Percentiles rank a stretch among this genome's conserved stretches.
Evolutionary conservation across 1,139 yeast genomes (phyloP).

Genomic region (Suhomyces wounanorum): DNA sequence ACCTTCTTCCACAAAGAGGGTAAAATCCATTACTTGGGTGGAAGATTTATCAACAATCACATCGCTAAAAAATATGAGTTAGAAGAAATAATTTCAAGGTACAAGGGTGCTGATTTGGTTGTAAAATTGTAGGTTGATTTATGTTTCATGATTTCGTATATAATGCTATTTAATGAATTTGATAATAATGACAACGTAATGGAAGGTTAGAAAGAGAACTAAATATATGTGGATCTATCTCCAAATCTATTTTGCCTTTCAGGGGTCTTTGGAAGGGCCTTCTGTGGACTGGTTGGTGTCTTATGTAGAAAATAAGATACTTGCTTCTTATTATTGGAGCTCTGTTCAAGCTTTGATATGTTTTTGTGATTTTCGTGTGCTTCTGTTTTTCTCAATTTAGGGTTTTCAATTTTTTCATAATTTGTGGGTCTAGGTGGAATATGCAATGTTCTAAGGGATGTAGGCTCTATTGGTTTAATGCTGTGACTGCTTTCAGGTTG

Average conservation of each 20-base stretch:
- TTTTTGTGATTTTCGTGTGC: background rate
- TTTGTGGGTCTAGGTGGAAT: background rate
- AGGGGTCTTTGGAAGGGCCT: conserved; percentile 10
- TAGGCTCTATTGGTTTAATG: background rate
- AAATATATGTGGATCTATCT: conserved; percentile 1
- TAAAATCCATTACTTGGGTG: conserved; percentile 78
- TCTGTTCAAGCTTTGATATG: background rate
- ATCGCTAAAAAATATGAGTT: conserved; percentile 77
- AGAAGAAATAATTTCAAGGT: conserved; percentile 39
- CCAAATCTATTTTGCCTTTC: conserved; percentile 15
- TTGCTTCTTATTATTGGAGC: background rate
- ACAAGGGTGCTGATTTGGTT: conserved; percentile 40
- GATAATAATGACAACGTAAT: background rate
- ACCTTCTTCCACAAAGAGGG: conserved; percentile 39
- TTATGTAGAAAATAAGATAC: background rate
- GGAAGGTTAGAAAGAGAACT: background rate
- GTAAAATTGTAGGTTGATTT: conserved; percentile 27
- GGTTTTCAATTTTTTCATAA: background rate
- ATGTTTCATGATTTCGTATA: conserved; percentile 2
- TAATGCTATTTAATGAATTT: background rate
- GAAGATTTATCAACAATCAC: conserved; percentile 68
- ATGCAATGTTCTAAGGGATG: background rate
- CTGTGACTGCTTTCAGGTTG: background rate
- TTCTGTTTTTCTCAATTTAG: background rate
- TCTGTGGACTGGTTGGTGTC: background rate